phyloP scores from a whole-genome alignment of 441 rosid genomes.

The Gossypium schwendimanii region DNA sequence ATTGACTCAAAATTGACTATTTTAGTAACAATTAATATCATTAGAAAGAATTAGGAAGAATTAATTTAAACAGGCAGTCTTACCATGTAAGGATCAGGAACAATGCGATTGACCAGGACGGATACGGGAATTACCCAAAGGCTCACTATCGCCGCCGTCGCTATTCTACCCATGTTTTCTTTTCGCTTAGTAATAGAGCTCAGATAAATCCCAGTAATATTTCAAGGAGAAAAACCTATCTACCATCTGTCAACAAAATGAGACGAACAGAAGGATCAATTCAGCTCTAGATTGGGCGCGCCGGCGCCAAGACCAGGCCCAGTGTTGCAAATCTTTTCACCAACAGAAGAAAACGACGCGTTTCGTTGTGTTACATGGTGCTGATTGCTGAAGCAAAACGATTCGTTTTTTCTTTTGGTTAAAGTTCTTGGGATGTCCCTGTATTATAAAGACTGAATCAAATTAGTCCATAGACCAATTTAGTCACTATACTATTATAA shows the following conservation, averaged over 20 bases:
- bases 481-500: no score
- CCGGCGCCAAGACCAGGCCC: background rate
- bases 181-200: background rate
- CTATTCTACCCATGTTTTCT: constrained; percentile 52
- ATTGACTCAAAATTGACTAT: background rate
- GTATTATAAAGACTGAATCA: no score
- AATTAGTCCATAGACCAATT: no score
- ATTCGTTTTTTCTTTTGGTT: no score
- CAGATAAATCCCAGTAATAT: background rate
- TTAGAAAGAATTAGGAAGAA: constrained; percentile 1
- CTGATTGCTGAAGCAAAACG: no score
- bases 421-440: no score
- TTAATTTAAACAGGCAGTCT: background rate
- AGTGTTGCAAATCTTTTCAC: background rate
- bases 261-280: background rate
- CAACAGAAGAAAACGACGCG: background rate
- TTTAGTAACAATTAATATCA: background rate
- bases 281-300: background rate
- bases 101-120: constrained; percentile 56
- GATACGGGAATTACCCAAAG: constrained; percentile 66
- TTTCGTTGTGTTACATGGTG: no score
- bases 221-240: background rate
- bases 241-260: background rate
- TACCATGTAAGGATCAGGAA: constrained; percentile 87
- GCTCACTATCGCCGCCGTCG: constrained; percentile 59